These are phyloP conservation scores for Nemania bipapillata DNA, from an alignment of 2,329 filamentous ascomycete genomes.

Conservation along the genomic window DNA sequence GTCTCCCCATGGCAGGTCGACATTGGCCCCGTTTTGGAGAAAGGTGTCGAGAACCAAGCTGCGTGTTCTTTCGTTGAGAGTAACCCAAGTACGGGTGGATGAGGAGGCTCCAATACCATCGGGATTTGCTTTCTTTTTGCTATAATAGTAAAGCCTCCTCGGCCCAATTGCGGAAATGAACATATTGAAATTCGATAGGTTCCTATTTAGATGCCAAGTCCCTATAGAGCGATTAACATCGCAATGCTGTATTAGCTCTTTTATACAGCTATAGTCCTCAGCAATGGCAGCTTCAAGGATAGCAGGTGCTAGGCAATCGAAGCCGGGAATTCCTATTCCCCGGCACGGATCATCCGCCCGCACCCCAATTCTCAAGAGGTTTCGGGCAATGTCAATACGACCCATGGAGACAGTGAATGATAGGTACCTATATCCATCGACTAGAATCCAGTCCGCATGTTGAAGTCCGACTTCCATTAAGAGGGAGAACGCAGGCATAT, in stretches of 20 bases:
- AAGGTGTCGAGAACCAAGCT: too few relatives aligned
- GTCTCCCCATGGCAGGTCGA: neutral
- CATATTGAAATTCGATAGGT: neutral
- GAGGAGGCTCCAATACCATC: too few relatives aligned
- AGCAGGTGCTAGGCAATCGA: too few relatives aligned
- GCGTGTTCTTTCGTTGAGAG: too few relatives aligned
- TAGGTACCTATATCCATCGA: neutral
- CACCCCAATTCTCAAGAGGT: neutral
- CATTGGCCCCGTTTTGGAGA: neutral
- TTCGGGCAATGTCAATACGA: neutral
- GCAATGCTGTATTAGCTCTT: neutral
- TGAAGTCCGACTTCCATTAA: neutral
- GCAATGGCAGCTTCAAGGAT: neutral
- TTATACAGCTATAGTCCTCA: neutral
- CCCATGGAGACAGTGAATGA: neutral
- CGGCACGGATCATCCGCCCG: neutral
- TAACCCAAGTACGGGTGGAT: too few relatives aligned
- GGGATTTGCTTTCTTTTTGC: too few relatives aligned
- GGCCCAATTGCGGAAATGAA: neutral
- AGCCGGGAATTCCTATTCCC: neutral
- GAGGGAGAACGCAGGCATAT: neutral
- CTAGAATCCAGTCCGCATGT: neutral
- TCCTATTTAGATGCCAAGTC: too few relatives aligned
- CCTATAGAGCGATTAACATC: conserved; percentile 3
- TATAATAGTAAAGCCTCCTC: too few relatives aligned